phyloP scores from a whole-genome alignment of 2,329 filamentous ascomycete genomes.

The Cladosporium sp. region DNA sequence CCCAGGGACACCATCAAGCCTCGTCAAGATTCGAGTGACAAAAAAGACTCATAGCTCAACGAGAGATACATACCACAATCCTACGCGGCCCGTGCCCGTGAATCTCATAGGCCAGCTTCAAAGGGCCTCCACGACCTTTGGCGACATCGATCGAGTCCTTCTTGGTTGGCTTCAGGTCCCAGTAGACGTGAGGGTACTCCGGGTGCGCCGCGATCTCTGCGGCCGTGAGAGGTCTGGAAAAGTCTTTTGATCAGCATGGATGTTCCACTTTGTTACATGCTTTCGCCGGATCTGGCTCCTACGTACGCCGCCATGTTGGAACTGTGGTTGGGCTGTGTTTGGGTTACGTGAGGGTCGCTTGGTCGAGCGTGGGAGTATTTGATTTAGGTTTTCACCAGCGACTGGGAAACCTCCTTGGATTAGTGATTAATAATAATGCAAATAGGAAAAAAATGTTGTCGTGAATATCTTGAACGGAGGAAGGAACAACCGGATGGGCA shows the following conservation, averaged over 20 bases:
- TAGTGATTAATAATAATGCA: neutral
- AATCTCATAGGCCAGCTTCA: constrained; percentile 76
- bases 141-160: constrained; percentile 65
- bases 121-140: constrained; percentile 69
- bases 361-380: neutral
- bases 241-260: neutral
- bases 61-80: constrained; percentile 63
- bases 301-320: constrained; percentile 15
- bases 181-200: constrained; percentile 66
- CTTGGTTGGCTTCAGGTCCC: constrained; percentile 66
- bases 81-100: constrained; percentile 73
- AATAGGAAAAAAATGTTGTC: neutral
- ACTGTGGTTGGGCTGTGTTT: neutral
- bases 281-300: neutral
- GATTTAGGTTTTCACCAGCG: neutral
- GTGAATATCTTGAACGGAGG: neutral
- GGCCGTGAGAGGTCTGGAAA: constrained; percentile 44
- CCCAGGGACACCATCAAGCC: neutral
- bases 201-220: constrained; percentile 65
- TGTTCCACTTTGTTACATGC: neutral
- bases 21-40: neutral
- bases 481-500: neutral
- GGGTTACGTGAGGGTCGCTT: neutral
- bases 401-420: neutral
- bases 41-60: too few relatives aligned